These are phyloP conservation scores for Coniochaeta sp. DNA, from an alignment of 2,329 filamentous ascomycete genomes.

Conservation along the genomic window DNA sequence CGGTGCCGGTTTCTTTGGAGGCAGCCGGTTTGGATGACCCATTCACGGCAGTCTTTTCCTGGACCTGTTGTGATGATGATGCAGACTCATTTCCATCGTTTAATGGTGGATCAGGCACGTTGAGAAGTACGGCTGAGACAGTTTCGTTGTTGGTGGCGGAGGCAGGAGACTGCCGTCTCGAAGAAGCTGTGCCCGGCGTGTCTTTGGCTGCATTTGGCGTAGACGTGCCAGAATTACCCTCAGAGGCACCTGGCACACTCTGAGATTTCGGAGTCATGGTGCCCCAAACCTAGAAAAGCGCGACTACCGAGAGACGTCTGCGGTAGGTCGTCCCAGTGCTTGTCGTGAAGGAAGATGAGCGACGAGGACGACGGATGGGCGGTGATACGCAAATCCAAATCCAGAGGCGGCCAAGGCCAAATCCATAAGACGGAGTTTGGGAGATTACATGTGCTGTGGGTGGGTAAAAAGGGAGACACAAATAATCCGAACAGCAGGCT, in stretches of 20 bases:
- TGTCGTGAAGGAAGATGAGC: neutral
- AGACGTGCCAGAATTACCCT: conserved; percentile 18
- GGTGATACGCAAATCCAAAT: neutral
- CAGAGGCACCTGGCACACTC: conserved; percentile 15
- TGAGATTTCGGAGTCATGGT: conserved; percentile 31
- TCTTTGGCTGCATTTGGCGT: conserved; percentile 16
- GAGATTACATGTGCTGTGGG: neutral
- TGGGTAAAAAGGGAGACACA: neutral
- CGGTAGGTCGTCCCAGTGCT: neutral
- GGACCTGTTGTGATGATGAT: conserved; percentile 30
- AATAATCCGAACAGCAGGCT: neutral
- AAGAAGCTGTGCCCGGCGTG: conserved; percentile 15
- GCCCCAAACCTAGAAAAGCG: conserved; percentile 4
- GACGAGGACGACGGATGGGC: neutral
- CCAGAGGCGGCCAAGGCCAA: neutral
- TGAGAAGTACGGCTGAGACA: conserved; percentile 19
- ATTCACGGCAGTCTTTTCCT: conserved; percentile 39
- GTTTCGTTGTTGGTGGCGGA: conserved; percentile 13
- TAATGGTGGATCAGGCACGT: conserved; percentile 20
- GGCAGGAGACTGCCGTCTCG: conserved; percentile 16
- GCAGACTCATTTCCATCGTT: neutral
- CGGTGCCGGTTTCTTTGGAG: conserved; percentile 41
- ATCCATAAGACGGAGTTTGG: neutral
- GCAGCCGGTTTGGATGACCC: conserved; percentile 33
- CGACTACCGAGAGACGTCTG: neutral